Conservation (phyloP, 495 filamentous ascomycete species). For the Acidiella bohemica region DNA sequence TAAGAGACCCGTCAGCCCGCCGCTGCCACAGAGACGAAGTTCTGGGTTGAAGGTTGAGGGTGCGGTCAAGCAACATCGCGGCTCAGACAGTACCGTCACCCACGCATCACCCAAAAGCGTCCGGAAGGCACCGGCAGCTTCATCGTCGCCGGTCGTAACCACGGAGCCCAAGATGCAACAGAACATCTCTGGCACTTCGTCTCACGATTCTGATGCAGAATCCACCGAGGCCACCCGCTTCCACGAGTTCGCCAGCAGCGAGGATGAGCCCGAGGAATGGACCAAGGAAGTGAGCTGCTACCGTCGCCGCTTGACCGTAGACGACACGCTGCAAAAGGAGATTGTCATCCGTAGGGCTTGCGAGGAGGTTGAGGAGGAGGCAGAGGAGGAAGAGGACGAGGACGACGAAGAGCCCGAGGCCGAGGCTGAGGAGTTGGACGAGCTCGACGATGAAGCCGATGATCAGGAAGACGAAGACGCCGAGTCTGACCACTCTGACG, state of each 20-base stretch:
- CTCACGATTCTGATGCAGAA: constrained; percentile 43
- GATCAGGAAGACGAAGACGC: constrained; percentile 37
- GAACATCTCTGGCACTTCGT: constrained; percentile 20
- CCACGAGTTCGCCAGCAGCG: constrained; percentile 81
- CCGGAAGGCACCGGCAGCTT: constrained; percentile 24
- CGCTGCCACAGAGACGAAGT: constrained; percentile 22
- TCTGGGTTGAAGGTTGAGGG: background rate
- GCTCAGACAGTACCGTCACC: constrained; percentile 36
- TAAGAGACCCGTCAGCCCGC: constrained; percentile 26
- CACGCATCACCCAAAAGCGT: constrained; percentile 26
- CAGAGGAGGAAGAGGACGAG: constrained; percentile 40
- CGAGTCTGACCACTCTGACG: constrained; percentile 49
- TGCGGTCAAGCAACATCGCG: constrained; percentile 32
- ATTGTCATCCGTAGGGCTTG: constrained; percentile 72
- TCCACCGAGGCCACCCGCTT: constrained; percentile 61
- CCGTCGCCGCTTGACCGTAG: constrained; percentile 61
- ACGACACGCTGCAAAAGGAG: constrained; percentile 83
- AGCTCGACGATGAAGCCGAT: constrained; percentile 40
- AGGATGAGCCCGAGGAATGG: constrained; percentile 77
- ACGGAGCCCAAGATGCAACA: no score
- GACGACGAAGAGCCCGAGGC: constrained; percentile 26
- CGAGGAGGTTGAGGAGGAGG: constrained; percentile 85
- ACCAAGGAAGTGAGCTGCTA: constrained; percentile 50
- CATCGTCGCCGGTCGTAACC: no score
- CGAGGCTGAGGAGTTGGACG: constrained; percentile 28